Base-by-base conservation (phyloP, 192 early-diverging fungal species). In the Coemansia sp. region DNA sequence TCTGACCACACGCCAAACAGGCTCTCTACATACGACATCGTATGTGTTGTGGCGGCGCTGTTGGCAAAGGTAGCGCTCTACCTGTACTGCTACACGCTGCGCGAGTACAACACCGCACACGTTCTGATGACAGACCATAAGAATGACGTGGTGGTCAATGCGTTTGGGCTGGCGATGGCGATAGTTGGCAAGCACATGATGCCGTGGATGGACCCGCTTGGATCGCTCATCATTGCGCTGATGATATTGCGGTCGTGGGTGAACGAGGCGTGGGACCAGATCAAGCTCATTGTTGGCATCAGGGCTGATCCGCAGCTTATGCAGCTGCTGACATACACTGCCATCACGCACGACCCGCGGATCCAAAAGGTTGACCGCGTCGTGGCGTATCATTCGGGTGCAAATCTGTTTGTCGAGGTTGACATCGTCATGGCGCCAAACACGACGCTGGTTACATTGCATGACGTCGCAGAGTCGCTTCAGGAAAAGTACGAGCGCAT, bases 351-450 rank as follows among this genome's bases (percentile, higher is more conserved):
- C 61, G 85, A 91, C 69, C 78, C 84, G 51, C 81, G 86, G 30
- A 83, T 87, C 62, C 70, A 86, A 23, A 88, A 92, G 67, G 88
- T 93, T 2, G 92, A 93, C 59, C 93, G 91, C 0, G 87, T 89
- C 56, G 85, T 90, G 16, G 95, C 95, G 1, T 98, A 98, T 66
- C 88, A 93, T 70, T 87, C 92, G 33, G 96, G 97, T 15, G 87
- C 89, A 68, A 93, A 92, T 67, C 80, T 94, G 57, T 94, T 93
- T 88, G 94, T 95, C 16, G 97, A 99, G 62, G 92, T 99, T 8
- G 96, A 99, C 81, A 94, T 99, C 67, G 94, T 99, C 18, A 87
- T 98, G 78, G 89, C 92, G 30, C 90, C 92, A 1, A 87, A 87
- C 18, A 97, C 94, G 61, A 84, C 90, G 39, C 75, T 99, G 63